phyloP scores from a whole-genome alignment of 2,329 filamentous ascomycete genomes.

The Aspergillus awamori region DNA sequence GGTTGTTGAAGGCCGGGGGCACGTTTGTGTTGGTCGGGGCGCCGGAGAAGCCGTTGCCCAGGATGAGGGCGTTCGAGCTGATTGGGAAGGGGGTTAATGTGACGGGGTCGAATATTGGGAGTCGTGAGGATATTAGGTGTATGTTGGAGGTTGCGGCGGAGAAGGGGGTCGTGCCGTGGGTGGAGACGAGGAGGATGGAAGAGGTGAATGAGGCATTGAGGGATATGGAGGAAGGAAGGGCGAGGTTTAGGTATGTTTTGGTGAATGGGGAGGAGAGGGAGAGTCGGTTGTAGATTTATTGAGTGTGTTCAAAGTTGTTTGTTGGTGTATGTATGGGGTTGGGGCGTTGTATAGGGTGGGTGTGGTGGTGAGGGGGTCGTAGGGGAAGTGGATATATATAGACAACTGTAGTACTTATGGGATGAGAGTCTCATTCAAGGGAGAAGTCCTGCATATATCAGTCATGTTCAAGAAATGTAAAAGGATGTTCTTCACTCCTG shows the following conservation, averaged over 20 bases:
- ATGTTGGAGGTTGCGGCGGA: conserved; percentile 49
- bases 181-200: conserved; percentile 45
- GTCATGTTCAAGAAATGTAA: not conserved
- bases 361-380: not conserved
- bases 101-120: conserved; percentile 52
- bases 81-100: conserved; percentile 60
- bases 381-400: too few relatives aligned
- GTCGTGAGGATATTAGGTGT: conserved; percentile 45
- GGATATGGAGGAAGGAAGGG: conserved; percentile 51
- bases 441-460: not conserved
- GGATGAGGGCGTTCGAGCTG: conserved; percentile 60
- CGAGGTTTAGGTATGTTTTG: conserved; percentile 52
- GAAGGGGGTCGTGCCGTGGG: conserved; percentile 48
- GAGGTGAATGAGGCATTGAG: conserved; percentile 48
- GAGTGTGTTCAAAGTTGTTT: not conserved
- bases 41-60: conserved; percentile 61
- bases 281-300: conserved; percentile 32
- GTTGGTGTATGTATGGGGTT: not conserved
- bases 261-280: conserved; percentile 38
- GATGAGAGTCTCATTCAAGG: too few relatives aligned
- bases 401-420: too few relatives aligned
- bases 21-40: conserved; percentile 68
- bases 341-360: not conserved
- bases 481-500: not conserved
- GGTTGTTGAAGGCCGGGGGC: conserved; percentile 61